These are phyloP conservation scores for Agrocybe praecox DNA, from an alignment of 768 basidiomycete species.

Conservation along the genomic window DNA sequence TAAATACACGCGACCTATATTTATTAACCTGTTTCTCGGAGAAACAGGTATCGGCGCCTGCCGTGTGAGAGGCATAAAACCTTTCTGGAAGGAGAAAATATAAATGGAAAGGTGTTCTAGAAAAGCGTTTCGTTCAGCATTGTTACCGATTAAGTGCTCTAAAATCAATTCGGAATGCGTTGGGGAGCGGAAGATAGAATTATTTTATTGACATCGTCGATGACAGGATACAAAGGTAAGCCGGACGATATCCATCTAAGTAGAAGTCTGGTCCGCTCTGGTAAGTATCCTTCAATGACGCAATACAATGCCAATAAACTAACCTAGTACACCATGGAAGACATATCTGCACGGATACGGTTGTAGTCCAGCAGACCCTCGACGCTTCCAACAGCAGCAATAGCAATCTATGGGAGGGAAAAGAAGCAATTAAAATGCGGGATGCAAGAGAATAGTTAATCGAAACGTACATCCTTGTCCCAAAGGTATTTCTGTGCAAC, in stretches of 20 bases:
- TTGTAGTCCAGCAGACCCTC: conserved; percentile 96
- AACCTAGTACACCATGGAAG: conserved; percentile 73
- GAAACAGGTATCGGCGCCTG: no score
- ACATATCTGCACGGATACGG: conserved; percentile 83
- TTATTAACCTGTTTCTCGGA: no score
- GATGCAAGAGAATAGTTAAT: conserved; percentile 2
- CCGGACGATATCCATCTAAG: background rate
- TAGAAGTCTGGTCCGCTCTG: background rate
- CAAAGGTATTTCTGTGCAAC: conserved; percentile 96
- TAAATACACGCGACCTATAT: no score
- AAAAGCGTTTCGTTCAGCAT: no score
- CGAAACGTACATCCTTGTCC: conserved; percentile 86
- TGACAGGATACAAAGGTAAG: background rate
- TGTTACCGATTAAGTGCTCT: no score
- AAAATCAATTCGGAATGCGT: no score
- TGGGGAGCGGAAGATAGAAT: background rate
- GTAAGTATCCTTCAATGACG: background rate
- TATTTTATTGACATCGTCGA: background rate
- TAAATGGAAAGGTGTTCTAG: no score
- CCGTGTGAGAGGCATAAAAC: no score
- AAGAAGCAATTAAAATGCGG: conserved; percentile 5
- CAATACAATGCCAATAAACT: conserved; percentile 1
- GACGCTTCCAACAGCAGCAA: conserved; percentile 87
- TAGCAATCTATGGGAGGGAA: conserved; percentile 55
- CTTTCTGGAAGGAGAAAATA: no score